Evolutionary conservation across 2,329 filamentous ascomycete species (phyloP).

Genomic region (Dactylellina drechsleri): DNA sequence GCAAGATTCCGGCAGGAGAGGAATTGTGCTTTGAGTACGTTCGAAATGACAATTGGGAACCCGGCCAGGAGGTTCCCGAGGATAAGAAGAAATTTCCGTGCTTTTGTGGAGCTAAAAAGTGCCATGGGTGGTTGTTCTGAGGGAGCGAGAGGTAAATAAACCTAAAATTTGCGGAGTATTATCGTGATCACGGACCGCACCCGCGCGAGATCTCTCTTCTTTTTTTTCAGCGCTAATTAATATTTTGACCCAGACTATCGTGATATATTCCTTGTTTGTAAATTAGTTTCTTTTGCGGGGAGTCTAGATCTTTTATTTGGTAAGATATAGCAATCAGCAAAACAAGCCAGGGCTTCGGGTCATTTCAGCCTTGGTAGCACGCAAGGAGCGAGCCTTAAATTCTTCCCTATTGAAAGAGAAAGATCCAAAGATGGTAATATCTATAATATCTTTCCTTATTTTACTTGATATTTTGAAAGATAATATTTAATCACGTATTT

Average conservation of each 20-base stretch:
- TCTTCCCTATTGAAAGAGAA: not conserved
- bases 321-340: too few species aligned
- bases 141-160: not conserved
- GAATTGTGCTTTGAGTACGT: conserved; percentile 85
- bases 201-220: conserved; percentile 1
- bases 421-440: too few species aligned
- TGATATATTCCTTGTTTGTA: not conserved
- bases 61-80: conserved; percentile 62
- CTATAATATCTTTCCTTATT: not conserved
- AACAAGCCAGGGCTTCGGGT: too few species aligned
- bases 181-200: not conserved
- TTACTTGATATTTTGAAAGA: not conserved
- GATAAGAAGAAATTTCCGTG: conserved; percentile 63
- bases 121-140: conserved; percentile 76
- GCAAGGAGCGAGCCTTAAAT: not conserved
- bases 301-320: too few species aligned
- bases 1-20: conserved; percentile 72
- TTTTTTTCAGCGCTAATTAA: not conserved
- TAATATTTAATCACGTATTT: too few species aligned
- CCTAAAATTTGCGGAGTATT: conserved; percentile 1
- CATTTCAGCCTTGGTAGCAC: not conserved
- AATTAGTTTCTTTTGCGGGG: not conserved
- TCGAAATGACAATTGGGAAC: conserved; percentile 69
- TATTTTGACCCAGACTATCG: not conserved
- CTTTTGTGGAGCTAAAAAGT: conserved; percentile 72